These are phyloP conservation scores for Fragilaria crotonensis DNA, from an alignment of 108 stramenopile species.

Conservation along the genomic window DNA sequence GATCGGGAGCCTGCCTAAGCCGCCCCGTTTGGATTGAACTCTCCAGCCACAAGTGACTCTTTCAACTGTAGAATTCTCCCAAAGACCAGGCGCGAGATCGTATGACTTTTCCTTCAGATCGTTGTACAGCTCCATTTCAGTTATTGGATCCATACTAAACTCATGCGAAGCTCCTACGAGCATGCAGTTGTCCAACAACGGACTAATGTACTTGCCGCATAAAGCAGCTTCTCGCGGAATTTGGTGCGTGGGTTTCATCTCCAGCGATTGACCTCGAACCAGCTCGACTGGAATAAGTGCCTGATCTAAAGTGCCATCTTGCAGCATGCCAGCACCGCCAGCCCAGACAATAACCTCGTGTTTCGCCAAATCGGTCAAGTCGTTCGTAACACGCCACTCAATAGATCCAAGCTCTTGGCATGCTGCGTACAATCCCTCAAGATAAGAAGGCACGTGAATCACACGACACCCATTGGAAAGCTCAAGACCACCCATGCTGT, in stretches of 20 bases:
- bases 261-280: slow-evolving; percentile 81
- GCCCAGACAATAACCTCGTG: slow-evolving; percentile 53
- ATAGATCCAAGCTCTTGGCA: slow-evolving; percentile 21
- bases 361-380: slow-evolving; percentile 9
- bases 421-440: slow-evolving; percentile 54
- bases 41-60: slow-evolving; percentile 49
- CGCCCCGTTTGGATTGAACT: slow-evolving; percentile 71
- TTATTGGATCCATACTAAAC: slow-evolving; percentile 40
- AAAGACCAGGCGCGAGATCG: slow-evolving; percentile 43
- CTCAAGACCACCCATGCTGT: slow-evolving; percentile 48
- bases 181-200: slow-evolving; percentile 36
- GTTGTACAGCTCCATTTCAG: slow-evolving; percentile 25
- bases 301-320: slow-evolving; percentile 16
- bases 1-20: slow-evolving; percentile 68
- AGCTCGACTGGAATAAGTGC: slow-evolving; percentile 42
- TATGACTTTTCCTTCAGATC: slow-evolving; percentile 51
- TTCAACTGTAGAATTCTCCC: slow-evolving; percentile 51
- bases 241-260: slow-evolving; percentile 28
- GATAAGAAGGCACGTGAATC: slow-evolving; percentile 67
- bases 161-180: slow-evolving; percentile 85
- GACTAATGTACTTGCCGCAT: slow-evolving; percentile 80
- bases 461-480: slow-evolving; percentile 61
- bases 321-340: slow-evolving; percentile 65
- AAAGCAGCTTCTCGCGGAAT: slow-evolving; percentile 30
- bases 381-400: slow-evolving; percentile 11